Percentiles rank a stretch among this genome's conserved stretches.
Conservation (phyloP, 225 moss, liverwort and hornwort species). For the Antitrichia curtipendula region DNA sequence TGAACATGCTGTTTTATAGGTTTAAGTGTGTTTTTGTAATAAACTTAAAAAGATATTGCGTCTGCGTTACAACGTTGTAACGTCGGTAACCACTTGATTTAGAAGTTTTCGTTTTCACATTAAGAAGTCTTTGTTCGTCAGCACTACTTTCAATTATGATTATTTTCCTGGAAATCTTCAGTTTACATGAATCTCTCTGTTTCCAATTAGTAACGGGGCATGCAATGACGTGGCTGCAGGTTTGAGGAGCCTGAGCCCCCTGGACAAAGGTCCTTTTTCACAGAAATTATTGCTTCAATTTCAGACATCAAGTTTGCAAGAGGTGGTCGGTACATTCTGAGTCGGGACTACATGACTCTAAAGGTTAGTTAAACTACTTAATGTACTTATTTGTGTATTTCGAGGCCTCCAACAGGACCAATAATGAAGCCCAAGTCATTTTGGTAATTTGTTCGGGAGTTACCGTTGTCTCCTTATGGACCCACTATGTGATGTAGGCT, state of each 20-base stretch:
- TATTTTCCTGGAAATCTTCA: background rate
- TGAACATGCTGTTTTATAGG: background rate
- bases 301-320: constrained; percentile 99
- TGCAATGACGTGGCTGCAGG: constrained; percentile 20
- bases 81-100: background rate
- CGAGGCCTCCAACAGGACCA: background rate
- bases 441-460: background rate
- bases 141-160: background rate
- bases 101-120: background rate
- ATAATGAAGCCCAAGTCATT: background rate
- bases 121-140: background rate
- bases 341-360: constrained; percentile 97
- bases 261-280: constrained; percentile 95
- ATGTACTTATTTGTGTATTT: background rate
- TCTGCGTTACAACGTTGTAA: background rate
- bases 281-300: constrained; percentile 94
- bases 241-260: constrained; percentile 97
- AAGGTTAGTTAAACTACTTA: constrained; percentile 37
- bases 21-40: background rate
- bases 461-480: background rate
- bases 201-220: background rate
- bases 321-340: constrained; percentile 95
- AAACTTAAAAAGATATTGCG: background rate
- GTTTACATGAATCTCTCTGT: background rate
- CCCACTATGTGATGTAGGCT: background rate